phyloP scores from a whole-genome alignment of 1,284 basidiomycete species.

The Leccinum variabile region DNA sequence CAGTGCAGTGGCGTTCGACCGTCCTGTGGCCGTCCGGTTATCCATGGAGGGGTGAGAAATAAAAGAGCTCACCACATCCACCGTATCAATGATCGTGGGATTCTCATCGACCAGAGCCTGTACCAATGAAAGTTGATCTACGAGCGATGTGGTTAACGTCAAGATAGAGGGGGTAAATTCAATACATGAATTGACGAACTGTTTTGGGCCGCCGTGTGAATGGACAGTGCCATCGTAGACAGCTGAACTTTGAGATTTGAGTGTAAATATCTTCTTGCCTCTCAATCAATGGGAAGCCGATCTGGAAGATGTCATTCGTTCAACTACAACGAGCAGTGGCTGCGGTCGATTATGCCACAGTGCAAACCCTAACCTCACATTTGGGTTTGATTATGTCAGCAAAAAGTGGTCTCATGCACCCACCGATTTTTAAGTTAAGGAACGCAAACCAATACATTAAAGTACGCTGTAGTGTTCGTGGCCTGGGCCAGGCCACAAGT shows the following conservation, averaged over 20 bases:
- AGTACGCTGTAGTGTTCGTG: neutral
- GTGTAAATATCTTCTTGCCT: neutral
- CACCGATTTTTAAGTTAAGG: neutral
- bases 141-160: neutral
- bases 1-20: slow-evolving; percentile 88
- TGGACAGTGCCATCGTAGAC: slow-evolving; percentile 26
- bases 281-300: neutral
- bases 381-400: slow-evolving; percentile 18
- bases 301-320: neutral
- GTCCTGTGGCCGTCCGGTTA: slow-evolving; percentile 54
- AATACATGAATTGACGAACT: slow-evolving; percentile 38
- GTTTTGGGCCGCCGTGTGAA: slow-evolving; percentile 68
- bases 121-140: slow-evolving; percentile 78
- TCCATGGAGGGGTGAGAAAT: neutral
- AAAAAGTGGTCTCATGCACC: neutral
- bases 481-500: neutral
- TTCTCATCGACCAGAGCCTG: slow-evolving; percentile 70
- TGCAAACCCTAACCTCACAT: slow-evolving; percentile 25
- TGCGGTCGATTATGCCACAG: neutral
- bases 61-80: slow-evolving; percentile 58
- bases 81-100: slow-evolving; percentile 62
- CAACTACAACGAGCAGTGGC: neutral
- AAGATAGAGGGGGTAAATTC: neutral
- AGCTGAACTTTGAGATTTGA: neutral
- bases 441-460: neutral